These are phyloP conservation scores for Luffa aegyptiaca DNA, from an alignment of 306 rosid species.

Conservation along the genomic window DNA sequence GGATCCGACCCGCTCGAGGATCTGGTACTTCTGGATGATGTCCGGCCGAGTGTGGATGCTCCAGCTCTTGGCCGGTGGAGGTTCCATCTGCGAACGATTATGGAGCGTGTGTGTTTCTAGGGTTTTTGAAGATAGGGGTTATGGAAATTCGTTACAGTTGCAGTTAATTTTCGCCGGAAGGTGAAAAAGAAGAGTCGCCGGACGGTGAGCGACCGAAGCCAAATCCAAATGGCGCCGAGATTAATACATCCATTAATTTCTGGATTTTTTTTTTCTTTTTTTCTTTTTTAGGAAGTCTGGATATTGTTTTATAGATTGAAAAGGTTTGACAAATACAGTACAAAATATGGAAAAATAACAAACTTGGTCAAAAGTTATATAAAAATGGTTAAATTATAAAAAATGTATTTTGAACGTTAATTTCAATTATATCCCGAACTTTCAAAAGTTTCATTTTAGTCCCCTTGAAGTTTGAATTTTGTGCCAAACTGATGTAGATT, in stretches of 20 bases:
- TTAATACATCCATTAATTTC: not conserved
- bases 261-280: not conserved
- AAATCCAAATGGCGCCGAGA: not conserved
- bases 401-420: too few relatives aligned
- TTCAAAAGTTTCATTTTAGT: too few relatives aligned
- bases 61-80: slow-evolving; percentile 60
- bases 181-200: not conserved
- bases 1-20: slow-evolving; percentile 63
- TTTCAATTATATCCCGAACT: too few relatives aligned
- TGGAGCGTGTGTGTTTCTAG: not conserved
- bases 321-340: not conserved
- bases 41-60: slow-evolving; percentile 83
- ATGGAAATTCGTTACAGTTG: not conserved
- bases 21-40: slow-evolving; percentile 51
- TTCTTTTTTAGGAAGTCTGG: too few relatives aligned
- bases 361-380: not conserved
- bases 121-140: slow-evolving; percentile 4
- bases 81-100: slow-evolving; percentile 22
- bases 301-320: not conserved
- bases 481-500: too few relatives aligned
- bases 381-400: too few relatives aligned
- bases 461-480: too few relatives aligned
- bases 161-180: not conserved
- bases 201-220: not conserved
- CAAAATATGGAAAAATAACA: not conserved